These are phyloP conservation scores for Pestalotiopsis sp. DNA, from an alignment of 2,329 filamentous ascomycete genomes.

Conservation along the genomic window DNA sequence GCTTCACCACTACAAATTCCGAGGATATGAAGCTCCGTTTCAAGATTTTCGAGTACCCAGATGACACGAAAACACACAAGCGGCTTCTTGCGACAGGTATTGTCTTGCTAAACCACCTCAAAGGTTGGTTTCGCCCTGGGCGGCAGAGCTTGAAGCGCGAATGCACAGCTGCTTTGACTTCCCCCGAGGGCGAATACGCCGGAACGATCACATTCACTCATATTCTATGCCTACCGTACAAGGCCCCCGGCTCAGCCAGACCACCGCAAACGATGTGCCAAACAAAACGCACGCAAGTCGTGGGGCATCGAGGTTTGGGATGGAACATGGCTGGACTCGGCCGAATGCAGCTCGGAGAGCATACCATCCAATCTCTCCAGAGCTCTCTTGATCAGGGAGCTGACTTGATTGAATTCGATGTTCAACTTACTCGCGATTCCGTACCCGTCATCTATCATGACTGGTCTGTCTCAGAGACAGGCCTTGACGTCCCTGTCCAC, in stretches of 20 bases:
- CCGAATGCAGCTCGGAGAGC: constrained; percentile 11
- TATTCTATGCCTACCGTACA: constrained; percentile 10
- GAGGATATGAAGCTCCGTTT: constrained; percentile 9
- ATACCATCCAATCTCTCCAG: constrained; percentile 10
- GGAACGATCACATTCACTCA: constrained; percentile 13
- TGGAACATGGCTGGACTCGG: constrained; percentile 4
- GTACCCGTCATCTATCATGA: constrained; percentile 12
- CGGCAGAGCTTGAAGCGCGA: constrained; percentile 15
- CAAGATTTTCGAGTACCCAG: constrained; percentile 6
- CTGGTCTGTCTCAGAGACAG: constrained; percentile 9
- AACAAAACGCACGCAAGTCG: constrained; percentile 8
- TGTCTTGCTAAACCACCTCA: constrained; percentile 5
- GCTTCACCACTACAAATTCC: constrained; percentile 7
- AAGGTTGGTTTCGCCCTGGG: constrained; percentile 14
- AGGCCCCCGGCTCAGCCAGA: not conserved
- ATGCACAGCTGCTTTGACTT: constrained; percentile 6
- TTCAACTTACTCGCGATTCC: constrained; percentile 8
- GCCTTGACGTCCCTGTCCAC: constrained; percentile 10
- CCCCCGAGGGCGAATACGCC: constrained; percentile 1
- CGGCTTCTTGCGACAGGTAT: constrained; percentile 1
- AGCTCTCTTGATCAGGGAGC: constrained; percentile 9
- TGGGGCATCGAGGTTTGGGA: constrained; percentile 12
- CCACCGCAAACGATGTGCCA: constrained; percentile 11
- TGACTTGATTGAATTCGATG: constrained; percentile 6
- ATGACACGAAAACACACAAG: not conserved